Evolutionary conservation across 106 monocot species (phyloP), one percentile per base, ranked within the genome.

Genomic region (Gastrodia elata): DNA sequence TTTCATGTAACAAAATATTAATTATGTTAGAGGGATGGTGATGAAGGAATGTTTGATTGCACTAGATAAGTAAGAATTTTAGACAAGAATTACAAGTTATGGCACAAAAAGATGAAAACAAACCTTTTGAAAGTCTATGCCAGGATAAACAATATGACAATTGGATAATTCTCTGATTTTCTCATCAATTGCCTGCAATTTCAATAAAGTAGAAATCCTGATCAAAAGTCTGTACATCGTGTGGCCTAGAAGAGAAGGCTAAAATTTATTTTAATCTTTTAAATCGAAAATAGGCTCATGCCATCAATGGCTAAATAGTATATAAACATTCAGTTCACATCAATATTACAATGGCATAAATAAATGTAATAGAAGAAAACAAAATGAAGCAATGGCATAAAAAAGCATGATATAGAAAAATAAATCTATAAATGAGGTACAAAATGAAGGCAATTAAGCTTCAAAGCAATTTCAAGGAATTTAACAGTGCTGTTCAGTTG

Each of bases 121-220:
- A 72, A 99, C 98, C 98, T 99, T 99, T 57, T 93, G 98, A 67
- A 99, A 99, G 56, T 93, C 98, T 33, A 99, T 99, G 68, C 98
- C 98, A 22, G 83, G 74, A 79, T 99, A 99, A 55, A 99, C 93
- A 75, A 99, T 99, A 72, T 99, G 98, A 65, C 98, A 99, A 76
- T 99, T 93, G 49, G 98, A 99, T 26, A 99, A 89, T 76, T 99
- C 93, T 76, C 89, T 85, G 59, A 99, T 99, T 79, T 93, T 99
- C 83, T 99, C 98, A 81, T 99, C 98, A 71, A 99, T 93, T 72
- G 93, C 91, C 98, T 99, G 83, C 37, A 78, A 65, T 64, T 40
- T 42, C 1, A 79, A 59, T 34, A n/a, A 18, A 61, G 38, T 38
- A 26, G 13, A 11, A 40, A 41, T 38, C 4, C 34, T n/a, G 2